These are phyloP conservation scores for Eimeria praecox DNA, from an alignment of 169 alveolate genomes.

Conservation along the genomic window DNA sequence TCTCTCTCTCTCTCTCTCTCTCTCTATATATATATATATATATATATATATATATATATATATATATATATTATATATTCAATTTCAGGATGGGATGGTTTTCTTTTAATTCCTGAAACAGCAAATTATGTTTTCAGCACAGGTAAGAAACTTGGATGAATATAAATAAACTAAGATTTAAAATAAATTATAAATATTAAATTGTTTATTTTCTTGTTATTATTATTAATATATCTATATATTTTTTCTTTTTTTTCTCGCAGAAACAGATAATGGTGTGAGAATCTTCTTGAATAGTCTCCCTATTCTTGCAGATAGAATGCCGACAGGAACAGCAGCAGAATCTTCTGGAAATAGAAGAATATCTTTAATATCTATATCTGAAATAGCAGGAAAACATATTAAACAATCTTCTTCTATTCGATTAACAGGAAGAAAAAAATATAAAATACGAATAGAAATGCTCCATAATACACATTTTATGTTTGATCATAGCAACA, in stretches of 20 bases:
- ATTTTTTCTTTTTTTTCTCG: neutral
- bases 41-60: no score
- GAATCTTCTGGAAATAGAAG: no score
- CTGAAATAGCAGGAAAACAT: slow-evolving; percentile 83
- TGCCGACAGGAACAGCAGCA: slow-evolving; percentile 84
- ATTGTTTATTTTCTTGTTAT: no score
- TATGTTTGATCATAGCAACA: neutral
- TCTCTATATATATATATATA: no score
- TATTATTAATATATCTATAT: no score
- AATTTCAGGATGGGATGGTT: slow-evolving; percentile 87
- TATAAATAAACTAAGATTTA: no score
- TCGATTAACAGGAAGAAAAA: slow-evolving; percentile 91
- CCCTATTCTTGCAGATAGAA: slow-evolving; percentile 84
- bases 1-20: no score
- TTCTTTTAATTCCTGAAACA: slow-evolving; percentile 86
- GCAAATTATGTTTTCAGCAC: slow-evolving; percentile 80
- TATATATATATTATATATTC: no score
- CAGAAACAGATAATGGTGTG: slow-evolving; percentile 86
- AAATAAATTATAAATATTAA: neutral
- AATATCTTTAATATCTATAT: slow-evolving; percentile 78
- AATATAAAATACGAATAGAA: slow-evolving; percentile 89
- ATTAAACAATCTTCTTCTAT: slow-evolving; percentile 87
- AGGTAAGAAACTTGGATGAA: slow-evolving; percentile 72
- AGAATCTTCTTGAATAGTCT: slow-evolving; percentile 84
- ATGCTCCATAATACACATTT: slow-evolving; percentile 90